Evolutionary conservation across 2,329 filamentous ascomycete species (phyloP), one percentile per base, ranked within the genome.

Genomic region (Penicillium janthinellum): DNA sequence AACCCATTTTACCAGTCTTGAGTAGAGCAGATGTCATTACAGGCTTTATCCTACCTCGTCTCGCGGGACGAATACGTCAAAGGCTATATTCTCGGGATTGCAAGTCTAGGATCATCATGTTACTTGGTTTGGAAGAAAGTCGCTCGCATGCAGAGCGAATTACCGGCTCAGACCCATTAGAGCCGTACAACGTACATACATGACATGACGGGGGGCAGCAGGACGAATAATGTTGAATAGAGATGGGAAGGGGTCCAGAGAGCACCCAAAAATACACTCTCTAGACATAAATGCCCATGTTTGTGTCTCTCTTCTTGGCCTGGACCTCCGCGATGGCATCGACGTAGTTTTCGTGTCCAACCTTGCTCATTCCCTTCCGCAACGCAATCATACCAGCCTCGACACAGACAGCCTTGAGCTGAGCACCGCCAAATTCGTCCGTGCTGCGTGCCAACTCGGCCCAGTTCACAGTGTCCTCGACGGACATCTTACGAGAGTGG

Each of bases 321-420:
- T 79, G 92, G 70, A 99, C 95, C 80, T 99, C 95, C 39, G 92
- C 86, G 77, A 99, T 98, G 62, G 95, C 95, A 82, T 99, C 95
- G 53, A 99, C 95, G 74, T 98, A 99, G 79, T 99, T 92, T 82
- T 99, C 95, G 76, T 99, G 95, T 61, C 90, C 90, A 73, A 99
- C 95, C 85, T 97, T 97, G 80, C 89, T 92, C 84, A 96, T 93
- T 62, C 95, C 95, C 77, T 89, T 92, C 69, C 95, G 87, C 73
- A 99, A 82, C 31, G 95, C 95, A 80, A 99, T 99, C 95, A 99
- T 99, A 75, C 95, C 95, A 54, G 95, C 95, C 82, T 99, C 95
- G 28, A 99, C 95, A 77, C 95, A 99, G 22, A 99, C 95, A 45
- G 95, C 95, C 85, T 99, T 99, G 69, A 99, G 82, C 87, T 96